Base-by-base conservation (phyloP, 2,329 filamentous ascomycete species). In the Talaromyces sp. region DNA sequence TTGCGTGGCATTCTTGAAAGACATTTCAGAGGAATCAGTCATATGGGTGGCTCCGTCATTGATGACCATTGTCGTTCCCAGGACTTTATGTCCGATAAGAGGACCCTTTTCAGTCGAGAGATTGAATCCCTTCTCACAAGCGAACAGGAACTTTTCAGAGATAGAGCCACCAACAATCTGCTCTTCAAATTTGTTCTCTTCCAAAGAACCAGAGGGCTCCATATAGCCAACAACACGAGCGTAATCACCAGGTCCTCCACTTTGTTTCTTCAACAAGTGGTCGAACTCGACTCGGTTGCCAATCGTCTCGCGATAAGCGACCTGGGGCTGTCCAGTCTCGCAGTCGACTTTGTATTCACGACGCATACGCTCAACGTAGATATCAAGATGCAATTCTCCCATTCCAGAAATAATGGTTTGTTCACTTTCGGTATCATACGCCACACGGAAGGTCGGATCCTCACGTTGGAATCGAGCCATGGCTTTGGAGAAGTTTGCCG, bases 391-490 rank as follows among this genome's bases (percentile, higher is more conserved):
- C 68, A 99, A 79, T 77, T 99, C 95, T 68, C 95, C 95, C 95
- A 99, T 99, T 63, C 95, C 95, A 50, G 91, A 96, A 72, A 99
- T 98, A 72, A 99, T 96, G 55, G 94, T 98, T 81, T 99, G 92
- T 73, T 96, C 90, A 66, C 89, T 94, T 80, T 99, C 95, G 16
- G 86, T 79, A 73, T 99, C 95, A 70, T 96, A 92, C 70, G 92
- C 89, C 42, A 99, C 91, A 59, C 95, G 88, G 86, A 99, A 99
- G 12, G 95, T 99, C 3, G 95, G 95, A 71, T 99, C 95, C 79
- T 99, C 95, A 66, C 95, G 90, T 79, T 97, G 94, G 85, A 99
- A 99, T 68, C 95, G 91, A 76, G 94, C 95, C 88, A 99, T 98
- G 68, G 95, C 95, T 81, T 99, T 99, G 73, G 89, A 93, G 84